Evolutionary conservation across 2,329 filamentous ascomycete species (phyloP).

Genomic region (Penicillium janthinellum): DNA sequence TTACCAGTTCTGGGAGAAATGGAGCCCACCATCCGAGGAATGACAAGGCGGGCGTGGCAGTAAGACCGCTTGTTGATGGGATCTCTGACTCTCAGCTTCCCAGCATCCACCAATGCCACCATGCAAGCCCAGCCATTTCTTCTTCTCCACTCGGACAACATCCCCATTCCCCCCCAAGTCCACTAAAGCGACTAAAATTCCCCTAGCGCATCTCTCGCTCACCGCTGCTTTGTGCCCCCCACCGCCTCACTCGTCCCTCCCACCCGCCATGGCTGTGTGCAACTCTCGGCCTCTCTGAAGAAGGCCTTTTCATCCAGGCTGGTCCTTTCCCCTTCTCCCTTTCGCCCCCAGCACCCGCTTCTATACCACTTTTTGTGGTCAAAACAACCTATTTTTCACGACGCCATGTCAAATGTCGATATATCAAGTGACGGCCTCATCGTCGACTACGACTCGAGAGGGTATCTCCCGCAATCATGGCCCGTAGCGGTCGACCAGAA

Average conservation of each 20-base stretch:
- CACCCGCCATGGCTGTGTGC: slow-evolving; percentile 29
- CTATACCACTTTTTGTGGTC: slow-evolving; percentile 11
- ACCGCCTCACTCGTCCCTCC: slow-evolving; percentile 37
- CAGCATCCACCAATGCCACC: neutral
- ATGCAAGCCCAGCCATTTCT: slow-evolving; percentile 3
- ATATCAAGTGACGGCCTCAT: slow-evolving; percentile 49
- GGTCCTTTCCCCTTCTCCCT: slow-evolving; percentile 30
- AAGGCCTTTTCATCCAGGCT: slow-evolving; percentile 35
- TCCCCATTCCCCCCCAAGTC: slow-evolving; percentile 23
- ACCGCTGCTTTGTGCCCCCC: slow-evolving; percentile 48
- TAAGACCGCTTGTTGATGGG: neutral
- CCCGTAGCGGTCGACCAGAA: slow-evolving; percentile 46
- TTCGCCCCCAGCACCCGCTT: slow-evolving; percentile 27
- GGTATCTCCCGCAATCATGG: slow-evolving; percentile 49
- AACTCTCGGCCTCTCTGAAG: slow-evolving; percentile 24
- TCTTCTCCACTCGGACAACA: slow-evolving; percentile 11
- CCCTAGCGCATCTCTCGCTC: slow-evolving; percentile 45
- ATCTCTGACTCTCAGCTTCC: neutral
- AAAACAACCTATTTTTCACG: slow-evolving; percentile 25
- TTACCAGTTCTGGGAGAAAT: neutral
- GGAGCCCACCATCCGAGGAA: neutral
- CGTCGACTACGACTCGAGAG: slow-evolving; percentile 52
- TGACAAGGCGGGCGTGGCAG: slow-evolving; percentile 7
- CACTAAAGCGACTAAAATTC: slow-evolving; percentile 16
- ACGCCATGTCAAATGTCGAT: slow-evolving; percentile 49